phyloP scores from a whole-genome alignment of 306 rosid genomes.

The Trifolium repens region DNA sequence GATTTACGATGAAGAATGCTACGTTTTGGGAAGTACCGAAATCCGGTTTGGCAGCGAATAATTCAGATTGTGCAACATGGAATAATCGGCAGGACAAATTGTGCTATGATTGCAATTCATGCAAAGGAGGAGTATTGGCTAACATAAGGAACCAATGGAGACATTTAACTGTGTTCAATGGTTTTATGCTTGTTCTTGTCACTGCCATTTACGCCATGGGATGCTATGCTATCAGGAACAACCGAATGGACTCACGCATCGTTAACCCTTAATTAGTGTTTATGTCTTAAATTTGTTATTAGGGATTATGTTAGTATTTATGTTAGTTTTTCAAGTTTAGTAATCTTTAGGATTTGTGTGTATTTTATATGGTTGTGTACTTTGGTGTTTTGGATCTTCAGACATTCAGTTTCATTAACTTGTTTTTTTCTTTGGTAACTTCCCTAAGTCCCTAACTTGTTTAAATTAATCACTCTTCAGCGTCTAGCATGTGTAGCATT shows the following conservation, averaged over 20 bases:
- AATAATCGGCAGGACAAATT: constrained; percentile 53
- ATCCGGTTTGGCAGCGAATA: constrained; percentile 47
- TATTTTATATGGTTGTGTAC: not conserved
- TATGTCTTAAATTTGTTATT: constrained; percentile 29
- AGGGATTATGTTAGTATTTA: not conserved
- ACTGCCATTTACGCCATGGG: constrained; percentile 67
- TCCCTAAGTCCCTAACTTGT: not conserved
- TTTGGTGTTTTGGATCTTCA: constrained; percentile 4
- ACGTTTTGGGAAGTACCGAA: constrained; percentile 72
- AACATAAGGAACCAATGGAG: constrained; percentile 73
- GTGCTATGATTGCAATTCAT: constrained; percentile 83
- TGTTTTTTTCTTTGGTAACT: constrained; percentile 1
- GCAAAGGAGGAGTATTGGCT: constrained; percentile 80
- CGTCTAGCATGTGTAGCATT: not conserved
- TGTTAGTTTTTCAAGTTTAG: not conserved
- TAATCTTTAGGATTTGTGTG: not conserved
- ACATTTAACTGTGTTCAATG: constrained; percentile 58
- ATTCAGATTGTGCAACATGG: constrained; percentile 71
- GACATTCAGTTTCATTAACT: constrained; percentile 4
- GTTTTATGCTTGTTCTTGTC: constrained; percentile 42
- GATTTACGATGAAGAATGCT: constrained; percentile 64
- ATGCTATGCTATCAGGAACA: constrained; percentile 74
- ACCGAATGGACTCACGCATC: constrained; percentile 29
- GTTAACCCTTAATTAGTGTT: constrained; percentile 44
- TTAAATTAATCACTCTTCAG: not conserved